A percentile compares a stretch with the other conserved stretches of the same genome.
phyloP scores from a whole-genome alignment of 495 filamentous ascomycete species.

The Rostrohypoxylon terebratum region DNA sequence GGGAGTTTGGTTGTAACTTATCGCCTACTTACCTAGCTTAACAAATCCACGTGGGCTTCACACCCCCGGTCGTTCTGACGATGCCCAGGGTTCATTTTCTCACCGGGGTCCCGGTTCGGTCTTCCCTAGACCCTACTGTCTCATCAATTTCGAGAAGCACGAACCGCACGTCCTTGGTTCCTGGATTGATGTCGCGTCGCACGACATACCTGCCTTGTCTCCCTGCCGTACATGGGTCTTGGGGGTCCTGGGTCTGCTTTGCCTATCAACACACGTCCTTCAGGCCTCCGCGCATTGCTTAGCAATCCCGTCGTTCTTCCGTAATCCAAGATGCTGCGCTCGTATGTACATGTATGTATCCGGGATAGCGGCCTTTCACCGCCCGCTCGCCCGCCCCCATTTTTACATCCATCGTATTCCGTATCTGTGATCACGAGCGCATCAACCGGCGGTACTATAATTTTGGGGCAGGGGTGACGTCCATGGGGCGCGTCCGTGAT shows the following conservation, averaged over 20 bases:
- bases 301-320: conserved; percentile 6
- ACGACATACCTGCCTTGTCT: conserved; percentile 19
- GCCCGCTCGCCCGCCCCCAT: neutral
- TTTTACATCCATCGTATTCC: conserved; percentile 12
- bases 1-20: conserved; percentile 18
- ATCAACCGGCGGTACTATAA: conserved; percentile 26
- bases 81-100: conserved; percentile 5
- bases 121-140: neutral
- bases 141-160: conserved; percentile 23
- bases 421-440: conserved; percentile 26
- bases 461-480: conserved; percentile 3
- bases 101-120: conserved; percentile 11
- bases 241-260: neutral
- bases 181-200: conserved; percentile 13
- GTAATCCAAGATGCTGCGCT: conserved; percentile 7
- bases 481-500: conserved; percentile 15
- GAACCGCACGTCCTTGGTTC: conserved; percentile 2
- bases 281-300: neutral
- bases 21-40: conserved; percentile 15
- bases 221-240: conserved; percentile 12
- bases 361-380: neutral
- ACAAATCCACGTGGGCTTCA: conserved; percentile 35
- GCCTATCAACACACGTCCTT: conserved; percentile 7
- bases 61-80: conserved; percentile 12
- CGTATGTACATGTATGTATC: neutral